Evolutionary conservation across 1,284 basidiomycete genomes (phyloP), one percentile per base, ranked within the genome.

Genomic region (Rhodotorula mucilaginosa): DNA sequence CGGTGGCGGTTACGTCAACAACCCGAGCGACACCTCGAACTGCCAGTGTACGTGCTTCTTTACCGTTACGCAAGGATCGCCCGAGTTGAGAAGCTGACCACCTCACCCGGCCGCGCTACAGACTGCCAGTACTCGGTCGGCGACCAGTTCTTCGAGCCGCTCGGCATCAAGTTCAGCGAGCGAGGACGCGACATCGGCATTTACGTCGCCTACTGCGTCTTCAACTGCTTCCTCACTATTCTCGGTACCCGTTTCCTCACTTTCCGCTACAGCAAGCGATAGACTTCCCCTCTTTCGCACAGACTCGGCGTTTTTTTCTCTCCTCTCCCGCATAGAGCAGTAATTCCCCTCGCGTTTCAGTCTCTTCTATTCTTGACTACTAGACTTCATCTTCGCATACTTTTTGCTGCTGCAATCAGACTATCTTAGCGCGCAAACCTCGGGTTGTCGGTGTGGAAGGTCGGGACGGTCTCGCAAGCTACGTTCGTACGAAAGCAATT

Each of bases 141-240:
- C 6, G 88, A 92, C 74, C 83, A 93, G 74, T 93, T 89, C 82
- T 89, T 85, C 79, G 76, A 79, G 16, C 87, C 87, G 0, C 82
- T 96, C 64, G 88, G 89, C 73, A 91, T 96, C 77, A 79, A 79
- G 1, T 93, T 85, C 78, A 81, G 82, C 21, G 18, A 68, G 57
- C 46, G 65, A 3, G 62, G 65, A 21, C 15, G 19, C 34, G 64
- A 67, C 29, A 47, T 59, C 39, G 57, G 63, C 39, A 67, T 21
- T 48, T 34, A 67, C 71, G 16, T 65, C 63, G 21, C 23, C 8
- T 26, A 48, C 29, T 31, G 34, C 58, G 23, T 57, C 48, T 91
- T 92, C 83, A 93, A 93, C 80, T 82, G 89, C 63, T 70, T 88
- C 52, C 84, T 87, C 34, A 90, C 91, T 1, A 85, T 92, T 61